These are phyloP conservation scores for Pestalotiopsis sp. DNA, from an alignment of 2,329 filamentous ascomycete genomes.

Conservation along the genomic window DNA sequence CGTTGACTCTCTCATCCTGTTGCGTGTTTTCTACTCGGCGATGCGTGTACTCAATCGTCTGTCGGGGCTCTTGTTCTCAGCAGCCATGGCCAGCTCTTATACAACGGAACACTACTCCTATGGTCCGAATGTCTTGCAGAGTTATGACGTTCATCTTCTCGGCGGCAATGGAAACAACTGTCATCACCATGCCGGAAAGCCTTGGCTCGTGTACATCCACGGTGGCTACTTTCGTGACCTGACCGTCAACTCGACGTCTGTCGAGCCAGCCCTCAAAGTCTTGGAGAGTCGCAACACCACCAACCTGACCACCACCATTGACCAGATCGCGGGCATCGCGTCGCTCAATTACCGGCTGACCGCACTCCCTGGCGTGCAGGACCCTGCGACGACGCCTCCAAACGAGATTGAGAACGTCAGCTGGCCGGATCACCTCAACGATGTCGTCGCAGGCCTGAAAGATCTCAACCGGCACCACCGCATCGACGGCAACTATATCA, in stretches of 20 bases:
- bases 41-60: neutral
- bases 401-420: constrained; percentile 3
- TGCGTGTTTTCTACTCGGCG: too few species aligned
- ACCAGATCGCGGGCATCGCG: neutral
- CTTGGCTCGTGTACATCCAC: constrained; percentile 4
- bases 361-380: constrained; percentile 1
- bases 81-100: neutral
- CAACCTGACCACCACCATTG: constrained; percentile 5
- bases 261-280: neutral
- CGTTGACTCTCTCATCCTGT: neutral
- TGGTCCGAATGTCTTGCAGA: constrained; percentile 5
- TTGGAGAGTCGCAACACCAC: constrained; percentile 3
- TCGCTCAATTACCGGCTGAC: constrained; percentile 6
- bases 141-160: constrained; percentile 1
- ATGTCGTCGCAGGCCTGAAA: neutral
- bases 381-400: neutral
- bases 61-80: neutral
- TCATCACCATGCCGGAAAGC: neutral
- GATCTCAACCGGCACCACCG: neutral
- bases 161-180: neutral
- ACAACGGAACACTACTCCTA: constrained; percentile 1
- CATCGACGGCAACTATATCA: constrained; percentile 1
- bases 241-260: constrained; percentile 3
- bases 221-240: constrained; percentile 5
- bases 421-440: constrained; percentile 10